Conservation (phyloP, 495 filamentous ascomycete genomes). For the Chaetomidium leptoderma region DNA sequence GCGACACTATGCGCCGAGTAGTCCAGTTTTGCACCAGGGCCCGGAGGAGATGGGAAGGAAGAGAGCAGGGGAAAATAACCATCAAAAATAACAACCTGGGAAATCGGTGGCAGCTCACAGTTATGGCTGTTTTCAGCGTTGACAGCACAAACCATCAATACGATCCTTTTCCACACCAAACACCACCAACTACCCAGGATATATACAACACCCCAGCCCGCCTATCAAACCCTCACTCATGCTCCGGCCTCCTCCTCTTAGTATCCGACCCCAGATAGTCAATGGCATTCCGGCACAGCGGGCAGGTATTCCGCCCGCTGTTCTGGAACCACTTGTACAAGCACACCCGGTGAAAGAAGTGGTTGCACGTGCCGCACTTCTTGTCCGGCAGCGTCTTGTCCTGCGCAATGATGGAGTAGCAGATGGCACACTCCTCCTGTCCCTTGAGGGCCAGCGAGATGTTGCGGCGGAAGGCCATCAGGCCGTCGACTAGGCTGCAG, state of each 20-base stretch:
- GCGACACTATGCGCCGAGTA: too few species aligned
- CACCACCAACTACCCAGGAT: too few species aligned
- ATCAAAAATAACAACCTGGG: too few species aligned
- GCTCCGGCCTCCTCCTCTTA: conserved; percentile 24
- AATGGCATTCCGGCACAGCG: conserved; percentile 82
- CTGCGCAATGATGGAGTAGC: conserved; percentile 84
- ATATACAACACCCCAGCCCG: not conserved
- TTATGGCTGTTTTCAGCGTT: too few species aligned
- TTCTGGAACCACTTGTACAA: conserved; percentile 95
- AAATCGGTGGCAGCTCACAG: too few species aligned
- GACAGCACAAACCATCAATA: too few species aligned
- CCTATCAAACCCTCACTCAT: conserved; percentile 12
- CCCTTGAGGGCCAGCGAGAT: conserved; percentile 82
- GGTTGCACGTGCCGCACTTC: conserved; percentile 86
- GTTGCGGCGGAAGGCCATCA: conserved; percentile 77
- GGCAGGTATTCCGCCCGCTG: conserved; percentile 83
- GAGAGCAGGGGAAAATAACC: too few species aligned
- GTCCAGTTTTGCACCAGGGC: too few species aligned
- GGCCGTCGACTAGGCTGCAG: conserved; percentile 76
- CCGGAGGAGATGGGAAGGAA: too few species aligned
- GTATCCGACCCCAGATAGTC: conserved; percentile 50
- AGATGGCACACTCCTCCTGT: conserved; percentile 94
- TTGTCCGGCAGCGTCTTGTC: conserved; percentile 89
- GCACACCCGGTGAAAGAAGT: conserved; percentile 85
- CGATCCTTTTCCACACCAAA: too few species aligned